A percentile compares a stretch with the other conserved stretches of the same genome.
Conservation (phyloP, 768 basidiomycete genomes). For the Russula lepida region DNA sequence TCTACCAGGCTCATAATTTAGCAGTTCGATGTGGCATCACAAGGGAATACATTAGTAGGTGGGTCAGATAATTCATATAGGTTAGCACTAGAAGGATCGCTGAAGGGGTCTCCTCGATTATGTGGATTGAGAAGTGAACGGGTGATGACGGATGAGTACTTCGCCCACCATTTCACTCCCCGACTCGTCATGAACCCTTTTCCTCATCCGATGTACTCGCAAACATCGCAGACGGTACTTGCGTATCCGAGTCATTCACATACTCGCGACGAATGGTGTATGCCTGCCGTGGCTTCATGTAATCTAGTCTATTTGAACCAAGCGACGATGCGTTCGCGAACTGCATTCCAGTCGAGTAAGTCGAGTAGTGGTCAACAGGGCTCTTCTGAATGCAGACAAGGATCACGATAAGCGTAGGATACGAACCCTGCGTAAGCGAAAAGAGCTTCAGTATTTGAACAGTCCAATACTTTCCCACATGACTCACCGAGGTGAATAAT, state of each 20-base stretch:
- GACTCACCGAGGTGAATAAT: slow-evolving; percentile 7
- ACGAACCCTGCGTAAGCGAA: not conserved
- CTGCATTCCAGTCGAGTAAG: slow-evolving; percentile 5
- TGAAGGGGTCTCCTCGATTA: too few species aligned
- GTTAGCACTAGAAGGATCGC: too few species aligned
- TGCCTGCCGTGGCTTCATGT: not conserved
- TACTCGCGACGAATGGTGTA: slow-evolving; percentile 4
- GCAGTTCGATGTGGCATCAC: too few species aligned
- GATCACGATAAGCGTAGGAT: slow-evolving; percentile 13
- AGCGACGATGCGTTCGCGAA: not conserved
- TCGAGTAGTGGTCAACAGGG: slow-evolving; percentile 8
- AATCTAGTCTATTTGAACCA: not conserved
- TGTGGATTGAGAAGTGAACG: not conserved
- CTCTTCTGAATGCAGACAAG: slow-evolving; percentile 16
- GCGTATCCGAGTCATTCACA: not conserved
- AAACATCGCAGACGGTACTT: slow-evolving; percentile 7
- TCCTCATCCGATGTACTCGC: slow-evolving; percentile 5
- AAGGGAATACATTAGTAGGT: too few species aligned
- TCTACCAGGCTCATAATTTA: too few species aligned
- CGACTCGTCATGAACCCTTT: not conserved
- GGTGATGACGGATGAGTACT: not conserved
- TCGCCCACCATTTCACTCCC: not conserved
- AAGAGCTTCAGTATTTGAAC: not conserved
- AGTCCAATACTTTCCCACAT: not conserved
- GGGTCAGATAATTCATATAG: too few species aligned